phyloP scores from a whole-genome alignment of 257 asterid genomes.

The Solanum chilense region DNA sequence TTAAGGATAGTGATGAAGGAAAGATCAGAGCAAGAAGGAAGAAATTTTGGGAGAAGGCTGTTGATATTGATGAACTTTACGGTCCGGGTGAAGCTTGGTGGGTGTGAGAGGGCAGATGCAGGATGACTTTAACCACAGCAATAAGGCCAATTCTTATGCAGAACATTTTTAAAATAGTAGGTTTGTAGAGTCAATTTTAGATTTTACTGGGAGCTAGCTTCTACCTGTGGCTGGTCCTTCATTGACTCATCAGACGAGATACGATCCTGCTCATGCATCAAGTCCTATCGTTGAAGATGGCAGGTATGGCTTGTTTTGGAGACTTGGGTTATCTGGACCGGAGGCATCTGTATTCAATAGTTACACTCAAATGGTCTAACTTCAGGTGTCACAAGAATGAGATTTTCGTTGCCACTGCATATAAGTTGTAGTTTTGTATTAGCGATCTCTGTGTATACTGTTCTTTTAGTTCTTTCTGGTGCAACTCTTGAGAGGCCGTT shows the following conservation, averaged over 20 bases:
- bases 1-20: slow-evolving; percentile 84
- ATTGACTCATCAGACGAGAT: slow-evolving; percentile 85
- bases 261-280: slow-evolving; percentile 76
- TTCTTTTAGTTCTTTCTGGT: not conserved
- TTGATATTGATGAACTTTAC: slow-evolving; percentile 68
- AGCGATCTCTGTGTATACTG: not conserved
- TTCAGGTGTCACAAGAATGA: slow-evolving; percentile 51
- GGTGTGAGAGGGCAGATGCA: slow-evolving; percentile 84
- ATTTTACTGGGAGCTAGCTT: slow-evolving; percentile 89
- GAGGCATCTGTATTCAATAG: slow-evolving; percentile 77
- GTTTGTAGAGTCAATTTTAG: slow-evolving; percentile 75
- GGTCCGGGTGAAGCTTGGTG: too few species aligned
- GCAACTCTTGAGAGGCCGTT: not conserved
- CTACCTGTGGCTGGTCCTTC: slow-evolving; percentile 98
- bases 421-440: not conserved
- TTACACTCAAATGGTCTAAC: slow-evolving; percentile 93
- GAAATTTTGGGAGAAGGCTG: slow-evolving; percentile 91
- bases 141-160: slow-evolving; percentile 43
- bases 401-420: not conserved
- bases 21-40: slow-evolving; percentile 58
- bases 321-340: slow-evolving; percentile 48
- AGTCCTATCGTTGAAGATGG: slow-evolving; percentile 88
- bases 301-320: slow-evolving; percentile 51
- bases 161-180: slow-evolving; percentile 81
- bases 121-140: slow-evolving; percentile 82